phyloP scores from a whole-genome alignment of 768 basidiomycete species.

The Chalciporus piperatus region DNA sequence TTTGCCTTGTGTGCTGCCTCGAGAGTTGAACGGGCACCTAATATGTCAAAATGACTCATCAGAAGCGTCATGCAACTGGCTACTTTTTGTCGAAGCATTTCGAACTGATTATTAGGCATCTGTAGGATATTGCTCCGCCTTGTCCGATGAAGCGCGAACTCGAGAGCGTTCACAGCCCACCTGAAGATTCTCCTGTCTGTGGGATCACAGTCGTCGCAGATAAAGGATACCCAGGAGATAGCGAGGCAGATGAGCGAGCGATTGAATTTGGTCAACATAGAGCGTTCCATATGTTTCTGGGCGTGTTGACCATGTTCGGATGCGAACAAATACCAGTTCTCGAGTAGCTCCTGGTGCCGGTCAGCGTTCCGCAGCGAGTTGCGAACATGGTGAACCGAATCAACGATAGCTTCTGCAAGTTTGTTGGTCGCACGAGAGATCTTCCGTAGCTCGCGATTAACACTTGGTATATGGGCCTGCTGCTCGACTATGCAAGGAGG shows the following conservation, averaged over 20 bases:
- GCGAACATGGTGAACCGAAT: conserved; percentile 86
- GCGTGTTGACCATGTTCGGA: conserved; percentile 93
- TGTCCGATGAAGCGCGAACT: conserved; percentile 87
- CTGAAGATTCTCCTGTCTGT: conserved; percentile 94
- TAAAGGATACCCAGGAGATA: conserved; percentile 98
- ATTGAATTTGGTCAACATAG: conserved; percentile 71
- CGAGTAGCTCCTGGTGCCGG: conserved; percentile 80
- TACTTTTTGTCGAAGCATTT: conserved; percentile 85
- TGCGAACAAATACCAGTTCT: conserved; percentile 96
- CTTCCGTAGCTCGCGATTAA: conserved; percentile 87
- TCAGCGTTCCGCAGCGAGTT: conserved; percentile 55
- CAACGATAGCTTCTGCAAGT: conserved; percentile 88
- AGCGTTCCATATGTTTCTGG: conserved; percentile 81
- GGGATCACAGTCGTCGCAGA: conserved; percentile 96
- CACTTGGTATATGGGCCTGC: conserved; percentile 86
- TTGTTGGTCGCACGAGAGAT: conserved; percentile 88
- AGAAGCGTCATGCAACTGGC: conserved; percentile 96
- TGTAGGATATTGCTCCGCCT: conserved; percentile 86
- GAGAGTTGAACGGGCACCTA: conserved; percentile 85
- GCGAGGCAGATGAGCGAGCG: conserved; percentile 83
- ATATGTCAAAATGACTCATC: conserved; percentile 95
- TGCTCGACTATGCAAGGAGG: conserved; percentile 64
- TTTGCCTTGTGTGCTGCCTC: conserved; percentile 91
- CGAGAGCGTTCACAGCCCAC: conserved; percentile 96
- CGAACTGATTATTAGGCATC: conserved; percentile 85